phyloP scores from a whole-genome alignment of 2,329 filamentous ascomycete genomes.

The Fusarium sulawesiense region DNA sequence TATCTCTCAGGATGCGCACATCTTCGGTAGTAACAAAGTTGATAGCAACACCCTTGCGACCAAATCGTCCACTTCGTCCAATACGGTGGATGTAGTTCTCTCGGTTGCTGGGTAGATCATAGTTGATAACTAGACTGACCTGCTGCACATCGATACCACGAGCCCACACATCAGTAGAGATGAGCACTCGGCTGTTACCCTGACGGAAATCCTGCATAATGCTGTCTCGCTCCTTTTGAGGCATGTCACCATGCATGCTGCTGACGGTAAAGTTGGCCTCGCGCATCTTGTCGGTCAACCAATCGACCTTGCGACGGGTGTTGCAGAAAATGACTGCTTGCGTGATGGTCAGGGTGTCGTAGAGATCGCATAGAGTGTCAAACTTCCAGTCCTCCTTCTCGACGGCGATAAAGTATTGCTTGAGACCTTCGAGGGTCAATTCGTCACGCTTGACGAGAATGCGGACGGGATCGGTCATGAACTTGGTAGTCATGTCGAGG shows the following conservation, averaged over 20 bases:
- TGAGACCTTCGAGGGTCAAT: conserved; percentile 94
- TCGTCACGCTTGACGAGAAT: conserved; percentile 99
- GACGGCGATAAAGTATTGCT: conserved; percentile 99
- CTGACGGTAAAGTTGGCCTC: conserved; percentile 99
- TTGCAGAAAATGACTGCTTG: conserved; percentile 99
- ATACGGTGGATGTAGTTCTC: conserved; percentile 99
- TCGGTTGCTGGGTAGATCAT: conserved; percentile 96
- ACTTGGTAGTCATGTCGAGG: conserved; percentile 98
- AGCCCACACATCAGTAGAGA: conserved; percentile 98
- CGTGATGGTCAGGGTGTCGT: conserved; percentile 98
- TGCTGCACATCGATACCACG: conserved; percentile 99
- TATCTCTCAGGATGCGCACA: conserved; percentile 95
- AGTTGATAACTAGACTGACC: conserved; percentile 98
- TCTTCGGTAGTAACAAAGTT: conserved; percentile 99
- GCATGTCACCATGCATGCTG: conserved; percentile 99
- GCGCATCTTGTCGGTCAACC: conserved; percentile 99
- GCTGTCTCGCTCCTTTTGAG: conserved; percentile 95
- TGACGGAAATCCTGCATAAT: conserved; percentile 99
- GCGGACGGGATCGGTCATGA: conserved; percentile 98
- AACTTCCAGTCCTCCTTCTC: conserved; percentile 99
- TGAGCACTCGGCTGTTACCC: conserved; percentile 94
- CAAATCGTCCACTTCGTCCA: conserved; percentile 93
- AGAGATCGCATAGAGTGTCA: conserved; percentile 97
- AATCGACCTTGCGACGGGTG: conserved; percentile 98
- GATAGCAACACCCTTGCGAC: conserved; percentile 98